Conservation (phyloP, 805 yeast species). For the Metschnikowia aberdeeniae region DNA sequence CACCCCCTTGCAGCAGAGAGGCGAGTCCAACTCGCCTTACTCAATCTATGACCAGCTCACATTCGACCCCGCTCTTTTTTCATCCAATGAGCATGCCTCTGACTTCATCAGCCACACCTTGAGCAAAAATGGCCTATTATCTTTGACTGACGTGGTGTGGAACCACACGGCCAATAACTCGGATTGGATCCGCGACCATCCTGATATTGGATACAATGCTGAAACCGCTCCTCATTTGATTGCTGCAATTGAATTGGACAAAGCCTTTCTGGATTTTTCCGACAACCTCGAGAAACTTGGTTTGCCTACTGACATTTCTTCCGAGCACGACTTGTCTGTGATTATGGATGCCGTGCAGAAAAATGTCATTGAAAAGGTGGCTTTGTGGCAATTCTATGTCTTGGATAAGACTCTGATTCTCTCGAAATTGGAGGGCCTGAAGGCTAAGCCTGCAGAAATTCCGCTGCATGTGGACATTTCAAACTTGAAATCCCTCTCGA, state of each 20-base stretch:
- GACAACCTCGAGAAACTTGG: constrained; percentile 50
- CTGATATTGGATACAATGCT: constrained; percentile 84
- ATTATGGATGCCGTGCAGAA: constrained; percentile 65
- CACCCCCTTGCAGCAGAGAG: constrained; percentile 88
- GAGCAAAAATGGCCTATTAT: constrained; percentile 54
- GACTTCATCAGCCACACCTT: constrained; percentile 48
- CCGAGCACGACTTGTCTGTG: constrained; percentile 50
- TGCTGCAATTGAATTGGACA: constrained; percentile 83
- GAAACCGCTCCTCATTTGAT: constrained; percentile 85
- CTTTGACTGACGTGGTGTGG: constrained; percentile 89
- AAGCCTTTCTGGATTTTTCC: constrained; percentile 62
- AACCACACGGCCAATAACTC: constrained; percentile 95
- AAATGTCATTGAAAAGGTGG: constrained; percentile 62
- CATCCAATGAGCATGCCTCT: constrained; percentile 49
- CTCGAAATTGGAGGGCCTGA: constrained; percentile 32
- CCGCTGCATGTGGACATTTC: constrained; percentile 39
- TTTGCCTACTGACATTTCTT: constrained; percentile 53
- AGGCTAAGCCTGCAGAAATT: constrained; percentile 39
- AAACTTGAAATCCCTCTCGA: constrained; percentile 43
- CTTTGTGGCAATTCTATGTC: constrained; percentile 87
- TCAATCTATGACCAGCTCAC: constrained; percentile 81
- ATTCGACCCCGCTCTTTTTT: constrained; percentile 68
- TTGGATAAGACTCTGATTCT: constrained; percentile 50
- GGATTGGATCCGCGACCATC: constrained; percentile 76
- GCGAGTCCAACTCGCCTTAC: constrained; percentile 89